Conservation (phyloP, 768 basidiomycete genomes). For the Agaricus sinodeliciosus region DNA sequence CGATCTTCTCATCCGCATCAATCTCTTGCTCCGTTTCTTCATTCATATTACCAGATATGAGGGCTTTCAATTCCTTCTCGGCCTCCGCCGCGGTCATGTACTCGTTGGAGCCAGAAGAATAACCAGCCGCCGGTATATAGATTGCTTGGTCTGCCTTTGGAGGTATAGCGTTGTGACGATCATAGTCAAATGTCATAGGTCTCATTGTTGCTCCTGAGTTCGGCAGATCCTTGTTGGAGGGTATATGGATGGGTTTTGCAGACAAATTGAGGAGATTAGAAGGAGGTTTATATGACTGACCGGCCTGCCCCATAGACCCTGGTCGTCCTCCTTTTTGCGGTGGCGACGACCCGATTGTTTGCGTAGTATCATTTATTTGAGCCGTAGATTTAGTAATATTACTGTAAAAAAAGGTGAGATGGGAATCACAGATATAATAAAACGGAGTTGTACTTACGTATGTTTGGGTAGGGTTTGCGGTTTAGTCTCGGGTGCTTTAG, state of each 20-base stretch:
- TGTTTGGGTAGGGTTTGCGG: constrained; percentile 6
- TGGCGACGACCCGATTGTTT: constrained; percentile 1
- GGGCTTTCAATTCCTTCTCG: constrained; percentile 70
- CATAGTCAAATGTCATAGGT: constrained; percentile 12
- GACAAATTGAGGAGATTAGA: constrained; percentile 10
- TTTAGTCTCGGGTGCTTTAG: constrained; percentile 6
- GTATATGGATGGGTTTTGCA: constrained; percentile 26
- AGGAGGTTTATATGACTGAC: constrained; percentile 9
- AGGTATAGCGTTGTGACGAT: neutral
- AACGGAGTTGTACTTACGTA: neutral
- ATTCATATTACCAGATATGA: constrained; percentile 63
- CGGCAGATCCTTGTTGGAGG: constrained; percentile 24
- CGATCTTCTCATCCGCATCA: constrained; percentile 59
- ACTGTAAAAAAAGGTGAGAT: neutral
- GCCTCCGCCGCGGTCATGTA: constrained; percentile 48
- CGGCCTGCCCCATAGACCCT: neutral
- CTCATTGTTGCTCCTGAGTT: neutral
- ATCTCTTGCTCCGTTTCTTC: constrained; percentile 52
- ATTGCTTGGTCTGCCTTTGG: constrained; percentile 21
- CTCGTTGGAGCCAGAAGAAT: constrained; percentile 16
- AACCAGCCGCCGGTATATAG: neutral
- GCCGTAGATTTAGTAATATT: neutral
- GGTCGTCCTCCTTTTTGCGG: neutral
- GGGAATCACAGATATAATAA: neutral
- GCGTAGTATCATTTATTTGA: constrained; percentile 1